phyloP scores from a whole-genome alignment of 768 basidiomycete genomes.

The Tulasnella calospora region DNA sequence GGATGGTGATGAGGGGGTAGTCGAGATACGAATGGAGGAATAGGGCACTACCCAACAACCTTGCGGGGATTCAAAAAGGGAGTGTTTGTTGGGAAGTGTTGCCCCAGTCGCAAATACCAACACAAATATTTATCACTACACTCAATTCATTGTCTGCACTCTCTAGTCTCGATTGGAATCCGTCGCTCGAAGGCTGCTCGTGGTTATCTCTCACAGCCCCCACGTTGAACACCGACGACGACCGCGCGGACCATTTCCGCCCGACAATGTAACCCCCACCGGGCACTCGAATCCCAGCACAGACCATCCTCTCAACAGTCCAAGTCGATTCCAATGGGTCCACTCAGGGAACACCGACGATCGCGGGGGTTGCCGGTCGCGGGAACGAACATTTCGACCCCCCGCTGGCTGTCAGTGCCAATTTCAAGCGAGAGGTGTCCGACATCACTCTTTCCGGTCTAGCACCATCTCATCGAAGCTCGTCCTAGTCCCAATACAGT shows the following conservation, averaged over 20 bases:
- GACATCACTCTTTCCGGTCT: background rate
- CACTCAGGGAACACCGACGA: background rate
- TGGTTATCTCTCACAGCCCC: background rate
- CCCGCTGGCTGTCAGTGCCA: background rate
- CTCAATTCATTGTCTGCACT: background rate
- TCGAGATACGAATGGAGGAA: background rate
- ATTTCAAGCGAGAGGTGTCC: background rate
- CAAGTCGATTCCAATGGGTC: background rate
- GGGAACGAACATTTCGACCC: background rate
- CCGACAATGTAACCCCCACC: background rate
- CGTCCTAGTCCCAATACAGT: background rate
- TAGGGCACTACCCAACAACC: background rate
- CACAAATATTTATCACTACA: background rate
- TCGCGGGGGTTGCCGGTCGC: background rate
- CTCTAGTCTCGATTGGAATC: background rate
- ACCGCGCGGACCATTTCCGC: too few relatives aligned
- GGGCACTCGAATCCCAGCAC: too few relatives aligned
- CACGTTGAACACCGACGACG: background rate
- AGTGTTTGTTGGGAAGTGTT: background rate
- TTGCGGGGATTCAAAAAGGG: background rate
- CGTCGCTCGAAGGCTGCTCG: background rate
- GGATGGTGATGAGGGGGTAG: background rate
- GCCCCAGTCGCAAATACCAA: background rate
- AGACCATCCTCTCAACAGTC: too few relatives aligned
- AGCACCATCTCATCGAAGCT: background rate